phyloP scores from a whole-genome alignment of 495 filamentous ascomycete genomes.

The Xanthoparmelia taractica region DNA sequence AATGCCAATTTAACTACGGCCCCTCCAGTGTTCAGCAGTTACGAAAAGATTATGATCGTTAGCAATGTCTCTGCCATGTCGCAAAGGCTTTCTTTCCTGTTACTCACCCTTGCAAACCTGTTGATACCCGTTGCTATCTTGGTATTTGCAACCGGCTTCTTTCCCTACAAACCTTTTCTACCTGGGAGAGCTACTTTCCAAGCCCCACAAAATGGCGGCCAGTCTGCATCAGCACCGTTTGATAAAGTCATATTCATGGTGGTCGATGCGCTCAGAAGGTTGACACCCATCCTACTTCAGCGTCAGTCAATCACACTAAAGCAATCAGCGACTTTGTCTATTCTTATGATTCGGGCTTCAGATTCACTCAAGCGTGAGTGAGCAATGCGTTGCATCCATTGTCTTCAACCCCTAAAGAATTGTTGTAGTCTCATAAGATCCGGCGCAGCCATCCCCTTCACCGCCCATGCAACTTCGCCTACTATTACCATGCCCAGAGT shows the following conservation, averaged over 20 bases:
- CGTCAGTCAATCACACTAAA: slow-evolving; percentile 19
- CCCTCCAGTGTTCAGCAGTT: neutral
- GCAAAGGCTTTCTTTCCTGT: slow-evolving; percentile 1
- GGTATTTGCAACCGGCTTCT: slow-evolving; percentile 86
- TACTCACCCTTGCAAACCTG: slow-evolving; percentile 57
- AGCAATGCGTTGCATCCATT: neutral
- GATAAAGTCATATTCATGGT: slow-evolving; percentile 96
- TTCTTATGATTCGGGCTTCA: slow-evolving; percentile 69
- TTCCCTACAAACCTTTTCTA: slow-evolving; percentile 92
- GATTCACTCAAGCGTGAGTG: slow-evolving; percentile 74
- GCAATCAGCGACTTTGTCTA: slow-evolving; percentile 84
- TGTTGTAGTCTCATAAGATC: slow-evolving; percentile 64
- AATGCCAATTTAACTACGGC: no score
- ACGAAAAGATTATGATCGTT: neutral
- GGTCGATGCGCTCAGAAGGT: slow-evolving; percentile 90
- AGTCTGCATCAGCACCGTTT: slow-evolving; percentile 58
- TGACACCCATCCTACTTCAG: slow-evolving; percentile 21
- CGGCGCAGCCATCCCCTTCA: slow-evolving; percentile 84
- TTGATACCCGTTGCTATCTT: slow-evolving; percentile 71
- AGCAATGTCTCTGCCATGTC: slow-evolving; percentile 9
- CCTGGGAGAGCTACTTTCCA: slow-evolving; percentile 68
- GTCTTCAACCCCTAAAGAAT: slow-evolving; percentile 6
- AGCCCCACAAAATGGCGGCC: slow-evolving; percentile 33
- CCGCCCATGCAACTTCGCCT: slow-evolving; percentile 88
- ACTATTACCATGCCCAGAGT: slow-evolving; percentile 98